phyloP scores from a whole-genome alignment of 2,329 filamentous ascomycete species.

The Cercospora canescens region DNA sequence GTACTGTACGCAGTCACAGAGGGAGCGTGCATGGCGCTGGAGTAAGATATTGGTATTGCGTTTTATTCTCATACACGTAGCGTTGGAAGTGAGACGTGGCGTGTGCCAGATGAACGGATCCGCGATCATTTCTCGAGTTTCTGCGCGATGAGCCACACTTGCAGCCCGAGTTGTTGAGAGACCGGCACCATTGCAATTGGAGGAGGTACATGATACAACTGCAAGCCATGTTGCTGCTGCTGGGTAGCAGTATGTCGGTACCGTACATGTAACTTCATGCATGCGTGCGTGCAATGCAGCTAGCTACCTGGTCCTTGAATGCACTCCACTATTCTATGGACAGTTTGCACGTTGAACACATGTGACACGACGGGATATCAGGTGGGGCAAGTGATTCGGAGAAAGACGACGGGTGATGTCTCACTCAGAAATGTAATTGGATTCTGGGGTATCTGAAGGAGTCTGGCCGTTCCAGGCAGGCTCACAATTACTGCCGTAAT shows the following conservation, averaged over 20 bases:
- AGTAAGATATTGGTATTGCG: not conserved
- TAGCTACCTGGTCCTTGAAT: too few relatives aligned
- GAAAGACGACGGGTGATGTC: not conserved
- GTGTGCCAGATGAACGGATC: not conserved
- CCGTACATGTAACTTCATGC: too few relatives aligned
- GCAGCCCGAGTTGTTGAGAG: not conserved
- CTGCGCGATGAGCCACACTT: not conserved
- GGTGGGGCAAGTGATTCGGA: not conserved
- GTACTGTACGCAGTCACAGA: slow-evolving; percentile 8
- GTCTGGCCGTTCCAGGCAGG: slow-evolving; percentile 3
- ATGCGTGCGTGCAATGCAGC: too few relatives aligned
- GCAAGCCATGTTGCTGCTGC: too few relatives aligned
- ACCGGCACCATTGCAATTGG: too few relatives aligned
- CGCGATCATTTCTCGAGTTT: not conserved
- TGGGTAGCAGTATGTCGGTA: too few relatives aligned
- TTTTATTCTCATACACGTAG: not conserved
- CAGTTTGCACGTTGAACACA: too few relatives aligned
- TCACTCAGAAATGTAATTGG: slow-evolving; percentile 2
- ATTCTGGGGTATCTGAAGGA: slow-evolving; percentile 13
- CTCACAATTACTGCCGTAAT: slow-evolving; percentile 6
- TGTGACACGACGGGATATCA: too few relatives aligned
- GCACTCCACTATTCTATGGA: too few relatives aligned
- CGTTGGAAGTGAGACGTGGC: not conserved
- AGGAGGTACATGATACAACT: too few relatives aligned
- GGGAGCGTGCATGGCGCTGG: not conserved